phyloP scores from a whole-genome alignment of 768 basidiomycete genomes.

The Dioszegia crocea region DNA sequence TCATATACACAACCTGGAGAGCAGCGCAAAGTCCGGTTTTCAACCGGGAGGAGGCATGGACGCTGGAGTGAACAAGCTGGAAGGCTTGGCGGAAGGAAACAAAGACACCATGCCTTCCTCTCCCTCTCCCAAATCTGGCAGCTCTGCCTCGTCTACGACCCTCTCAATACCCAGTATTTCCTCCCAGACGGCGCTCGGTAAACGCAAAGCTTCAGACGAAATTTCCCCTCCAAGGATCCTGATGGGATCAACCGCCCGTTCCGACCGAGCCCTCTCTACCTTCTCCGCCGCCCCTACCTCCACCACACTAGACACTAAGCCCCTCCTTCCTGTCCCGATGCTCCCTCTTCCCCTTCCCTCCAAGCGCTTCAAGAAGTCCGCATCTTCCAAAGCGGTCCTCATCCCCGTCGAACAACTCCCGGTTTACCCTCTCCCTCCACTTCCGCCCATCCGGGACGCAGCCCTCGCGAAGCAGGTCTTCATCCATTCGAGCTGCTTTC shows the following conservation, averaged over 20 bases:
- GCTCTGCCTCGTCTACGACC: too few relatives aligned
- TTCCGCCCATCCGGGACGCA: slow-evolving; percentile 29
- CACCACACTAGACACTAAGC: neutral
- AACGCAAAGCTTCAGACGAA: neutral
- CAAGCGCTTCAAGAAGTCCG: slow-evolving; percentile 32
- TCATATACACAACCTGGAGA: too few relatives aligned
- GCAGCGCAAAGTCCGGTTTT: too few relatives aligned
- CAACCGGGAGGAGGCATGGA: too few relatives aligned
- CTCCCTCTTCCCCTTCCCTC: slow-evolving; percentile 36
- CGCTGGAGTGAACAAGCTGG: too few relatives aligned
- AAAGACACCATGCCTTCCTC: too few relatives aligned
- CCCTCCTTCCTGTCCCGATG: slow-evolving; percentile 15
- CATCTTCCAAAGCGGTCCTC: slow-evolving; percentile 26
- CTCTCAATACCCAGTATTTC: too few relatives aligned
- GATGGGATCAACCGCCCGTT: neutral
- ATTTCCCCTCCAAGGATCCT: neutral
- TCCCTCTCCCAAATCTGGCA: too few relatives aligned
- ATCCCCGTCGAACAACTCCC: slow-evolving; percentile 43
- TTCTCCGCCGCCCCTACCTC: neutral
- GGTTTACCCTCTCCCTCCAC: slow-evolving; percentile 40
- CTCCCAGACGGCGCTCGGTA: neutral
- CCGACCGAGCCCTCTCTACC: neutral
- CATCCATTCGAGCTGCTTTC: slow-evolving; percentile 32
- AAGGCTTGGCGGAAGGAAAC: too few relatives aligned
- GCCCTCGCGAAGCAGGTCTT: slow-evolving; percentile 36